Evolutionary conservation across 768 basidiomycete genomes (phyloP).

Genomic region (Melanogaster broomeanus): DNA sequence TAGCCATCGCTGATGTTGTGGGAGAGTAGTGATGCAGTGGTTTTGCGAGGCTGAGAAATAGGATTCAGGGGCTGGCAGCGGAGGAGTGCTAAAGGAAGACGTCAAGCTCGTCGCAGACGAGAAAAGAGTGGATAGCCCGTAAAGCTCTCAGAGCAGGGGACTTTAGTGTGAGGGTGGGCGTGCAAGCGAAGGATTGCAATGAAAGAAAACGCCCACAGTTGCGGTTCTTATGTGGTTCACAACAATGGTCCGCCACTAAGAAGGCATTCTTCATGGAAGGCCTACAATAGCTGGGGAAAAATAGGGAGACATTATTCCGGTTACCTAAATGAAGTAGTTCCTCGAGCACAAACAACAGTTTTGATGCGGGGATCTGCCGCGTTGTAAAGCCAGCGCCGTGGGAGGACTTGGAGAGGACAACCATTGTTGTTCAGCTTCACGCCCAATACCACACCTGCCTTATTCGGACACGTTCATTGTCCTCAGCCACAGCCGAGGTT

Average conservation of each 20-base stretch:
- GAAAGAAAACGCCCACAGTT: neutral
- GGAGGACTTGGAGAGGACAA: neutral
- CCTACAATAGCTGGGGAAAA: neutral
- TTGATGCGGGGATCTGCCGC: neutral
- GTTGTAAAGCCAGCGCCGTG: neutral
- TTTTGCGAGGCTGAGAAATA: neutral
- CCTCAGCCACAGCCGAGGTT: neutral
- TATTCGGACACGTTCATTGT: constrained; percentile 11
- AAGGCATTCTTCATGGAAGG: neutral
- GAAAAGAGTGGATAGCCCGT: constrained; percentile 25
- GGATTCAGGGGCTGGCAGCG: neutral
- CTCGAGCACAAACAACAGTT: constrained; percentile 15
- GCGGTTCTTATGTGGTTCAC: constrained; percentile 19
- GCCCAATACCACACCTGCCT: constrained; percentile 23
- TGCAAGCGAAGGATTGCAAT: constrained; percentile 1
- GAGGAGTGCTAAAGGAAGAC: neutral
- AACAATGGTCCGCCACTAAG: constrained; percentile 19
- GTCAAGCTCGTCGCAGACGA: constrained; percentile 26
- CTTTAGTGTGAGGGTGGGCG: neutral
- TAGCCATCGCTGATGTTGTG: constrained; percentile 4
- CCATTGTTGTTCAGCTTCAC: neutral
- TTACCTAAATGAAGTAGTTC: neutral
- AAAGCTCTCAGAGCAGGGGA: constrained; percentile 23
- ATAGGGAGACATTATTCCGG: neutral
- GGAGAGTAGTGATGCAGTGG: neutral